These are phyloP conservation scores for Fusarium sp. DNA, from an alignment of 2,329 filamentous ascomycete species.

Conservation along the genomic window DNA sequence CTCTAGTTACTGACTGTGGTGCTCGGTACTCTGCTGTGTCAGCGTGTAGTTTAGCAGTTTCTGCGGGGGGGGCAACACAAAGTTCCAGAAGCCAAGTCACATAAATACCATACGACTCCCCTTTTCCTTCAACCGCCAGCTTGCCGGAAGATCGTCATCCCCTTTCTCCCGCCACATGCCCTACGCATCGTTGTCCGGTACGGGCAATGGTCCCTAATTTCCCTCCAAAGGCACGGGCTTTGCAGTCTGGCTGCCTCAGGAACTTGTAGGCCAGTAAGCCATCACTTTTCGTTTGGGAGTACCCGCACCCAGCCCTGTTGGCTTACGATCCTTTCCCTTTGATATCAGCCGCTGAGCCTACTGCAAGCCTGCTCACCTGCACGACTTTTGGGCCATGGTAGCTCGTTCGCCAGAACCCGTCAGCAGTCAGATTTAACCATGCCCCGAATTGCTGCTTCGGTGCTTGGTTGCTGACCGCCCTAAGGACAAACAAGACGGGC, in stretches of 20 bases:
- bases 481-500: conserved; percentile 1
- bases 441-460: conserved; percentile 6
- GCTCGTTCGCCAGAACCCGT: background rate
- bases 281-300: conserved; percentile 12
- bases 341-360: conserved; percentile 37
- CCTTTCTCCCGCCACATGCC: conserved; percentile 23
- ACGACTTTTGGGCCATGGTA: conserved; percentile 20
- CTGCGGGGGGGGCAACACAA: background rate
- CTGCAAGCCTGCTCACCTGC: conserved; percentile 32
- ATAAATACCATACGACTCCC: conserved; percentile 16
- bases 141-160: conserved; percentile 23
- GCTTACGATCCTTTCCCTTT: conserved; percentile 41
- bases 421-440: conserved; percentile 41
- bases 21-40: conserved; percentile 16
- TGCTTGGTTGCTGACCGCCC: conserved; percentile 34
- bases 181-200: conserved; percentile 23
- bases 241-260: conserved; percentile 12
- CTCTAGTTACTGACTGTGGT: conserved; percentile 4
- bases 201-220: conserved; percentile 33
- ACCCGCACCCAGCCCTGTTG: conserved; percentile 38
- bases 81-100: conserved; percentile 28
- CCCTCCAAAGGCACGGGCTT: conserved; percentile 28
- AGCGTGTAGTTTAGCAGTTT: conserved; percentile 11
- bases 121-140: conserved; percentile 13
- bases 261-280: conserved; percentile 21